A percentile compares a stretch with the other conserved stretches of the same genome.
Conservation (phyloP, 176 grass and related monocot species). For the Cenchrus fungigraminus region DNA sequence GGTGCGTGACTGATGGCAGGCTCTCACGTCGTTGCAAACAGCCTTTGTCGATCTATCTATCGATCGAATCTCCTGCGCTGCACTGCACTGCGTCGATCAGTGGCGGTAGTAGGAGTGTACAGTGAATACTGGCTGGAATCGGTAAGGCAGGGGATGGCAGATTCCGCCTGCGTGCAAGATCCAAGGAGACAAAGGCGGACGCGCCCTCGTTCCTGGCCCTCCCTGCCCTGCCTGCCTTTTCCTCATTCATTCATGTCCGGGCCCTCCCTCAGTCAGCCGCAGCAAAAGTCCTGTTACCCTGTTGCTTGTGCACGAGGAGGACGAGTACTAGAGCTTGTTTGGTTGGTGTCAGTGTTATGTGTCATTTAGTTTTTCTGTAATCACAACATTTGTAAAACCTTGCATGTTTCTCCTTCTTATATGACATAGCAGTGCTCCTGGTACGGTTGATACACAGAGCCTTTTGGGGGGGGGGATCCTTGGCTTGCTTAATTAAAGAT, state of each 20-base stretch:
- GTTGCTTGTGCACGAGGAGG: background rate
- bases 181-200: constrained; percentile 21
- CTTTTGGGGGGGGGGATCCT: too few relatives aligned
- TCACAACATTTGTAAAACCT: too few relatives aligned
- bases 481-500: background rate
- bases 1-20: background rate
- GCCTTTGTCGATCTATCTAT: constrained; percentile 16
- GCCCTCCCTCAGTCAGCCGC: background rate
- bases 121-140: too few relatives aligned
- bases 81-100: background rate
- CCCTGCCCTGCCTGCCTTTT: constrained; percentile 11
- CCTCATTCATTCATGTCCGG: constrained; percentile 3
- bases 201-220: background rate
- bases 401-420: too few relatives aligned
- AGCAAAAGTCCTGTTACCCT: background rate
- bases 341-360: too few relatives aligned
- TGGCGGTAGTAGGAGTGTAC: background rate
- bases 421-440: too few relatives aligned
- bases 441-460: too few relatives aligned
- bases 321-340: background rate
- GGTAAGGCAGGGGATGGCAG: background rate
- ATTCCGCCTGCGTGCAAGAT: constrained; percentile 21
- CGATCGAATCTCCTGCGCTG: background rate
- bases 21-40: background rate
- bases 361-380: too few relatives aligned